Base-by-base conservation (phyloP, 2,329 filamentous ascomycete species). In the Fonsecaea monophora region DNA sequence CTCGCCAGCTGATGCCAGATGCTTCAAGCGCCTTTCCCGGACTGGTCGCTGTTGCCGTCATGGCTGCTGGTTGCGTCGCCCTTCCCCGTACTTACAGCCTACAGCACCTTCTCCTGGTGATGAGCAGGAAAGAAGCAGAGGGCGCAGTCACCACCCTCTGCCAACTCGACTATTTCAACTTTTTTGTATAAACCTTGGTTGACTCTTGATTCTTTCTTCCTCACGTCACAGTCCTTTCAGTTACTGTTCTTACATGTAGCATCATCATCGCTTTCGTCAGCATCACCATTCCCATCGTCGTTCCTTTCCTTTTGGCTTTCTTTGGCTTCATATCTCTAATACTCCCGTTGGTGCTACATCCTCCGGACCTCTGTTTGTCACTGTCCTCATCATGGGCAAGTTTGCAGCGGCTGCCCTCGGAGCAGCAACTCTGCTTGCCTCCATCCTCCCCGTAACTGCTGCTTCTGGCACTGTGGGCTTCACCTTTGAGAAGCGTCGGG, bases 401-500 rank as follows among this genome's bases (percentile, higher is more conserved):
- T 56, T 65, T 58, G 35, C 50, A 15, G 35, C 45, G n/a, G 32
- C 61, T 59, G 62, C 65, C 30, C 53, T 70, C 15, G 64, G 62
- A 45, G 64, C 67, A 64, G 61, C 64, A 38, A 38, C 50, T 58
- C 61, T 72, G 42, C 59, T 72, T 13, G 38, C 70, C 15, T 65
- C 66, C 25, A 40, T 70, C 30, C 58, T 55, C n/a, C 53, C 66
- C 25, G 65, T 53, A n/a, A 30, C 62, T 18, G 68, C 61, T 15
- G 34, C 59, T 30, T 12, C 70, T 10, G 66, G 64, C 55, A 65
- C 65, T 15, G 57, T 72, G 4, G 70, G 71, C n/a, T 71, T 65
- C 60, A 68, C 35, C 32, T 72, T 72, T 38, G 66, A 71, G 48
- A 70, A 67, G 55, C 67, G 65, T 42, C 65, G 63, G 6, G 50